Conservation (phyloP, 2,329 filamentous ascomycete genomes). For the Rutstroemia sp. region DNA sequence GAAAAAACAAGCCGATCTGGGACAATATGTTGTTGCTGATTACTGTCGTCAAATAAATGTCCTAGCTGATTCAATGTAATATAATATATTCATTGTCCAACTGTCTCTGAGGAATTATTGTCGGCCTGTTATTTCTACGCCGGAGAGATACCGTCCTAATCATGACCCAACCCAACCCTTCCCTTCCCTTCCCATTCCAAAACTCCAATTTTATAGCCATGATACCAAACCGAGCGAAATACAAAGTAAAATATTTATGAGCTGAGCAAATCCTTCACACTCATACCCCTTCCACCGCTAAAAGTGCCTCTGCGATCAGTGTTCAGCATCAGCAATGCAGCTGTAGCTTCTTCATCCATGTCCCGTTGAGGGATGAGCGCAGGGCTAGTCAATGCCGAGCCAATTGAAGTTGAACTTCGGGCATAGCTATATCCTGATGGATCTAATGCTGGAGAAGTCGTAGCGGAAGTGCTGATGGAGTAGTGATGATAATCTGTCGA, state of each 20-base stretch:
- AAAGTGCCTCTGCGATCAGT: slow-evolving; percentile 49
- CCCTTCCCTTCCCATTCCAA: background rate
- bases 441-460: slow-evolving; percentile 51
- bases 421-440: slow-evolving; percentile 39
- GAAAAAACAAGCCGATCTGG: too few relatives aligned
- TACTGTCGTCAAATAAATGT: too few relatives aligned
- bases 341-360: slow-evolving; percentile 59
- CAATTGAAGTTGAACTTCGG: slow-evolving; percentile 31
- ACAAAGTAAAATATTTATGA: slow-evolving; percentile 28
- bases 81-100: too few relatives aligned
- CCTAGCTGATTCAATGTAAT: too few relatives aligned
- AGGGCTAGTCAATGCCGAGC: slow-evolving; percentile 52
- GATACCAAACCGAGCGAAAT: background rate
- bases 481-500: slow-evolving; percentile 43
- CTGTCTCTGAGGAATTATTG: too few relatives aligned
- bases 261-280: slow-evolving; percentile 47
- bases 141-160: background rate
- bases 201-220: background rate
- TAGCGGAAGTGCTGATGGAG: slow-evolving; percentile 41
- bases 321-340: slow-evolving; percentile 82
- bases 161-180: background rate
- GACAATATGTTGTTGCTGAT: too few relatives aligned
- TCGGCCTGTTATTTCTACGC: too few relatives aligned
- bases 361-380: slow-evolving; percentile 49
- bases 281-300: slow-evolving; percentile 40